Evolutionary conservation across 1,139 yeast species (phyloP).

Genomic region (Suhomyces bolitotheri): DNA sequence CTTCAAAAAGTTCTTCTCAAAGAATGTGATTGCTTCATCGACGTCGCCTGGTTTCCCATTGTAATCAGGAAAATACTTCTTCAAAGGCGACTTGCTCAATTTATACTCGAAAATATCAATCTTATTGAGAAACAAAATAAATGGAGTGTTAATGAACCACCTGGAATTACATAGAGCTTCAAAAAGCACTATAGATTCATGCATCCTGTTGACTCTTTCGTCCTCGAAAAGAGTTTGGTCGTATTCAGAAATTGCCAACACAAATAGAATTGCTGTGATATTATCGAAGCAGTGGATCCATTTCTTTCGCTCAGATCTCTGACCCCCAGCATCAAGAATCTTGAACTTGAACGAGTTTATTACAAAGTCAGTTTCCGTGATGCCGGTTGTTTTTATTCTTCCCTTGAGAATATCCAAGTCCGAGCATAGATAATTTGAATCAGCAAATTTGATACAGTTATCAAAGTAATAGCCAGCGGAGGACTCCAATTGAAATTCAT

Average conservation of each 20-base stretch:
- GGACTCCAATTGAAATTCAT: slow-evolving; percentile 81
- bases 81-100: slow-evolving; percentile 61
- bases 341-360: slow-evolving; percentile 67
- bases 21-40: slow-evolving; percentile 66
- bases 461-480: slow-evolving; percentile 79
- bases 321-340: slow-evolving; percentile 97
- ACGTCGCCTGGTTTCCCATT: slow-evolving; percentile 60
- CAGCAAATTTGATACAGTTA: slow-evolving; percentile 61
- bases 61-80: slow-evolving; percentile 72
- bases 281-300: slow-evolving; percentile 97
- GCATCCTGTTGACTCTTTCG: slow-evolving; percentile 84
- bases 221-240: slow-evolving; percentile 93
- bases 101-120: slow-evolving; percentile 79
- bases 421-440: slow-evolving; percentile 64
- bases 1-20: slow-evolving; percentile 62
- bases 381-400: slow-evolving; percentile 93
- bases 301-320: slow-evolving; percentile 86
- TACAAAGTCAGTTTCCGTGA: slow-evolving; percentile 80
- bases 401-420: slow-evolving; percentile 88
- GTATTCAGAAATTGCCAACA: slow-evolving; percentile 89
- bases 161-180: slow-evolving; percentile 81
- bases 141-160: slow-evolving; percentile 86
- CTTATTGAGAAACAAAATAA: slow-evolving; percentile 85
- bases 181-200: slow-evolving; percentile 82
- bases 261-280: slow-evolving; percentile 85